These are phyloP conservation scores for Penicillium argentinense DNA, from an alignment of 495 filamentous ascomycete genomes.

Conservation along the genomic window DNA sequence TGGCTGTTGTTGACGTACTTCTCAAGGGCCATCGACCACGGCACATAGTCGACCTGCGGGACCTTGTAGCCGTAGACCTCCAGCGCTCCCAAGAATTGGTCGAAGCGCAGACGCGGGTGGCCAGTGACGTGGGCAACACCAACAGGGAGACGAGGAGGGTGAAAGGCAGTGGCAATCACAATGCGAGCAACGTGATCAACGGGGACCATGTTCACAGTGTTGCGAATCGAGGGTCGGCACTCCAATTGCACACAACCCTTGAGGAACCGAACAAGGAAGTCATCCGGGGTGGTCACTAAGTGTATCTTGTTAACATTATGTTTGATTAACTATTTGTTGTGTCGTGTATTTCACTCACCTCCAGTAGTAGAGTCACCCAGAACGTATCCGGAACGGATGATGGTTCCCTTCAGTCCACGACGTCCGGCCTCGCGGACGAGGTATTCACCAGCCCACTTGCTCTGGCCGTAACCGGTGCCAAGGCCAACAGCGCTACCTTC, in stretches of 20 bases:
- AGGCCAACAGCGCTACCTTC: conserved; percentile 64
- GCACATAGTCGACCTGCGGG: conserved; percentile 64
- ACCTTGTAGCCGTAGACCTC: conserved; percentile 76
- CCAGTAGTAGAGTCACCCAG: conserved; percentile 40
- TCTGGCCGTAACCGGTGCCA: conserved; percentile 87
- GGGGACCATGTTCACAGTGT: conserved; percentile 89
- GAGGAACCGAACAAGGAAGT: conserved; percentile 86
- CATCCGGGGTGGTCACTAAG: conserved; percentile 78
- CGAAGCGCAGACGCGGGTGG: conserved; percentile 78
- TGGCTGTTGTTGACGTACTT: conserved; percentile 62
- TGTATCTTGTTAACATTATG: too few species aligned
- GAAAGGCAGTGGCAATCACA: conserved; percentile 70
- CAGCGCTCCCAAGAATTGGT: conserved; percentile 70
- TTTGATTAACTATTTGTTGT: too few species aligned
- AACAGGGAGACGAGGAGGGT: conserved; percentile 51
- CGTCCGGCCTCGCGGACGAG: conserved; percentile 77
- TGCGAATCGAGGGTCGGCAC: conserved; percentile 65
- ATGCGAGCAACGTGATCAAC: conserved; percentile 81
- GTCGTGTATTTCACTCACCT: too few species aligned
- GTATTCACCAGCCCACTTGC: conserved; percentile 82
- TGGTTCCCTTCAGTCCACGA: conserved; percentile 70
- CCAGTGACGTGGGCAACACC: conserved; percentile 76
- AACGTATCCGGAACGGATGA: conserved; percentile 87
- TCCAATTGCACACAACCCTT: conserved; percentile 86
- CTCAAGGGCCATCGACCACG: conserved; percentile 53